Evolutionary conservation across 352 stramenopile genomes (phyloP).

Genomic region (Pythium chondricola): DNA sequence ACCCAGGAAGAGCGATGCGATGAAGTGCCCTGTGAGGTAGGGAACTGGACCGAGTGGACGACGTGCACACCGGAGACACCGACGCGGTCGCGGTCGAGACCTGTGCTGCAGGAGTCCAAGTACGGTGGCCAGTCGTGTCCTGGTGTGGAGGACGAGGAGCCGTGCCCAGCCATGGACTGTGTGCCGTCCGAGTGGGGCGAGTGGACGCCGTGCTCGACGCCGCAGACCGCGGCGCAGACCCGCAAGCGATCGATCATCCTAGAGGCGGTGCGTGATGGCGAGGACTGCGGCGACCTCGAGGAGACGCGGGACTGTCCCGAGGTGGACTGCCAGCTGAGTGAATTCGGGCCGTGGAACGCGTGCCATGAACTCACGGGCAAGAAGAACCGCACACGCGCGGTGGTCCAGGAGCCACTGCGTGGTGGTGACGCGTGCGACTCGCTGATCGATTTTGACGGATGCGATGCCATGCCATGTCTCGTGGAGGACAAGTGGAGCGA

Average conservation of each 20-base stretch:
- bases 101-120: conserved; percentile 11
- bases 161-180: conserved; percentile 50
- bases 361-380: conserved; percentile 6
- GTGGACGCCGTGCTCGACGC: conserved; percentile 39
- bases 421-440: conserved; percentile 27
- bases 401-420: conserved; percentile 26
- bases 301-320: conserved; percentile 14
- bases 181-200: conserved; percentile 26
- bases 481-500: conserved; percentile 18
- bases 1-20: conserved; percentile 29
- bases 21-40: conserved; percentile 27
- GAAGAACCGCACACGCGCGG: conserved; percentile 2
- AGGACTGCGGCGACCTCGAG: not conserved
- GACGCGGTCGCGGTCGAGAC: conserved; percentile 24
- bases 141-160: conserved; percentile 2
- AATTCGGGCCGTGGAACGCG: conserved; percentile 1
- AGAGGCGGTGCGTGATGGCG: conserved; percentile 6
- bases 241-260: conserved; percentile 27
- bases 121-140: conserved; percentile 19
- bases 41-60: conserved; percentile 49
- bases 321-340: conserved; percentile 9
- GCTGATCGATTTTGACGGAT: conserved; percentile 23
- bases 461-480: conserved; percentile 40
- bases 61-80: conserved; percentile 24
- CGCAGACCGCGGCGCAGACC: conserved; percentile 31